A percentile compares a stretch with the other conserved stretches of the same genome.
Conservation (phyloP, 2,329 filamentous ascomycete species). For the Hypocrella siamensis region DNA sequence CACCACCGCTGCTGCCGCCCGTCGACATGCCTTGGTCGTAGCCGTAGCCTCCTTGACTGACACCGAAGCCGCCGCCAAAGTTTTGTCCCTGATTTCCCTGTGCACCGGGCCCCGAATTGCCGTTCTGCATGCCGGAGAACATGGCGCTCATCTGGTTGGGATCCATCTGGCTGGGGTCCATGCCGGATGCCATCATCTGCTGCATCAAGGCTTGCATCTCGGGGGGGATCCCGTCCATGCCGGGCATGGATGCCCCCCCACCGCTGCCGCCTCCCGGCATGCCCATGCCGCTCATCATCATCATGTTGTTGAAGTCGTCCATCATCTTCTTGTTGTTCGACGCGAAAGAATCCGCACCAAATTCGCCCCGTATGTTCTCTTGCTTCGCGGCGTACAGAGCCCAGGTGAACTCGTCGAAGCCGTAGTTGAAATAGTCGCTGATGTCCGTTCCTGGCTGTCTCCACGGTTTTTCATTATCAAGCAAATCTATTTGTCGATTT, state of each 20-base stretch:
- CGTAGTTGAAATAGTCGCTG: conserved; percentile 97
- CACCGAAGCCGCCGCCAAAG: conserved; percentile 36
- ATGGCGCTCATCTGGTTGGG: conserved; percentile 40
- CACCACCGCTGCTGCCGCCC: conserved; percentile 17
- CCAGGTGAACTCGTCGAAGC: conserved; percentile 98
- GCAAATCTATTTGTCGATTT: conserved; percentile 33
- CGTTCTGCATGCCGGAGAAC: conserved; percentile 41
- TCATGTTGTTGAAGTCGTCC: conserved; percentile 52
- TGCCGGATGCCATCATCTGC: conserved; percentile 50
- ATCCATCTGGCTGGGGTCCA: conserved; percentile 53
- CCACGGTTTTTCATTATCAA: conserved; percentile 85
- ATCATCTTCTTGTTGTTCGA: conserved; percentile 65
- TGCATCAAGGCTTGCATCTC: conserved; percentile 58
- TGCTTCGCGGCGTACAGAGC: conserved; percentile 86
- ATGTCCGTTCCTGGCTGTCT: conserved; percentile 85
- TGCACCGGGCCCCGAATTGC: conserved; percentile 23
- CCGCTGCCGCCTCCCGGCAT: conserved; percentile 22
- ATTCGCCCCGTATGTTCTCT: conserved; percentile 60
- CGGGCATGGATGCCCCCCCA: conserved; percentile 26
- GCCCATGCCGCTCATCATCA: conserved; percentile 42
- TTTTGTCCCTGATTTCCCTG: conserved; percentile 35
- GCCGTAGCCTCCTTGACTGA: conserved; percentile 34
- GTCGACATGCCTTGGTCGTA: conserved; percentile 32
- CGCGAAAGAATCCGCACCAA: conserved; percentile 48
- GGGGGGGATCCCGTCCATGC: conserved; percentile 47